Evolutionary conservation across 768 basidiomycete genomes (phyloP).

Genomic region (Hericium erinaceus): DNA sequence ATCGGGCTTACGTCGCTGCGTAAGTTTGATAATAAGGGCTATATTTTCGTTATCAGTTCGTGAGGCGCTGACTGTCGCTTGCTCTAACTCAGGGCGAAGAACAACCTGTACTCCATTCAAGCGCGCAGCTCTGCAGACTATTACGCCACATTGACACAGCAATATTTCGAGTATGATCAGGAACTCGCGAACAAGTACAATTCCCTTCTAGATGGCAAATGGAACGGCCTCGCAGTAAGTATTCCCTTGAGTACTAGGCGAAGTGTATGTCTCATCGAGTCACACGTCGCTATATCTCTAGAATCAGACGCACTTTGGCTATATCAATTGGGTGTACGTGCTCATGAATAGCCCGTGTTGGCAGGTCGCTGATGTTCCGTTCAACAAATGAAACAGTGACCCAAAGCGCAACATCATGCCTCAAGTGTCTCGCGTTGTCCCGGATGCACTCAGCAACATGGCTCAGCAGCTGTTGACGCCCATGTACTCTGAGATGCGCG

Average conservation of each 20-base stretch:
- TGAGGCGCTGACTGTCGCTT: too few relatives aligned
- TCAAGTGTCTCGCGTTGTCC: background rate
- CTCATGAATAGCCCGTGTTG: background rate
- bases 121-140: background rate
- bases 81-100: background rate
- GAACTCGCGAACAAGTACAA: background rate
- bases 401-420: background rate
- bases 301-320: background rate
- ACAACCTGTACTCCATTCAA: background rate
- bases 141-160: background rate
- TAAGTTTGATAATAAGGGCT: too few relatives aligned
- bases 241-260: too few relatives aligned
- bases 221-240: background rate
- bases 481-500: background rate
- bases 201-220: background rate
- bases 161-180: background rate
- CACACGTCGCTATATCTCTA: background rate
- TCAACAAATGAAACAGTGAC: background rate
- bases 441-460: background rate
- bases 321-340: background rate
- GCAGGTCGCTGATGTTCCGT: background rate
- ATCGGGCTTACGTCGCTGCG: background rate
- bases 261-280: too few relatives aligned
- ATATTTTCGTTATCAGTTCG: too few relatives aligned
- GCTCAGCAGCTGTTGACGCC: background rate